A percentile compares a stretch with the other conserved stretches of the same genome.
These are phyloP conservation scores for Kwoniella europaea DNA, from an alignment of 768 basidiomycete genomes.

Conservation along the genomic window DNA sequence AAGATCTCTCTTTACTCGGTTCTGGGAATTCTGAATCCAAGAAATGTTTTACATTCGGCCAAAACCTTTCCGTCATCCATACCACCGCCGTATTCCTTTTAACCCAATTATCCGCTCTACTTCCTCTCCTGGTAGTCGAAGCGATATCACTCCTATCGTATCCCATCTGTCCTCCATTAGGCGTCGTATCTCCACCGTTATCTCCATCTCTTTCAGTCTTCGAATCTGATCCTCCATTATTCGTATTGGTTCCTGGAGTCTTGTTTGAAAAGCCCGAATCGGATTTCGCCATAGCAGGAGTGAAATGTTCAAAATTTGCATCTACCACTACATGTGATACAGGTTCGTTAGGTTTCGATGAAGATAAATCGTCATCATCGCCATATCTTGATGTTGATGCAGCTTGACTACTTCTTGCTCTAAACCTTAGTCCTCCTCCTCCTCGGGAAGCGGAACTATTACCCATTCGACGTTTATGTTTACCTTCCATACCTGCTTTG, in stretches of 20 bases:
- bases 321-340: conserved; percentile 54
- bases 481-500: conserved; percentile 27
- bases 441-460: conserved; percentile 8
- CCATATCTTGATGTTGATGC: conserved; percentile 41
- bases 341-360: conserved; percentile 35
- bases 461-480: conserved; percentile 28
- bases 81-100: conserved; percentile 25
- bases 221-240: conserved; percentile 16
- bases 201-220: conserved; percentile 13
- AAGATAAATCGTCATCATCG: conserved; percentile 39
- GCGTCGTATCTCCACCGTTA: not conserved
- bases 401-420: conserved; percentile 27
- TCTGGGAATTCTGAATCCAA: conserved; percentile 54
- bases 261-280: conserved; percentile 48
- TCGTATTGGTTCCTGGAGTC: conserved; percentile 29
- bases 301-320: conserved; percentile 51
- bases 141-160: conserved; percentile 24
- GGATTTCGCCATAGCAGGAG: conserved; percentile 42
- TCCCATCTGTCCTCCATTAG: conserved; percentile 6
- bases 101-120: conserved; percentile 34
- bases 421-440: conserved; percentile 6
- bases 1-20: conserved; percentile 51
- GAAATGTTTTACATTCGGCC: conserved; percentile 51
- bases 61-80: conserved; percentile 40
- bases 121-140: conserved; percentile 36